Evolutionary conservation across 208 protist species (phyloP).

Genomic region (Trypanosoma lewisi): DNA sequence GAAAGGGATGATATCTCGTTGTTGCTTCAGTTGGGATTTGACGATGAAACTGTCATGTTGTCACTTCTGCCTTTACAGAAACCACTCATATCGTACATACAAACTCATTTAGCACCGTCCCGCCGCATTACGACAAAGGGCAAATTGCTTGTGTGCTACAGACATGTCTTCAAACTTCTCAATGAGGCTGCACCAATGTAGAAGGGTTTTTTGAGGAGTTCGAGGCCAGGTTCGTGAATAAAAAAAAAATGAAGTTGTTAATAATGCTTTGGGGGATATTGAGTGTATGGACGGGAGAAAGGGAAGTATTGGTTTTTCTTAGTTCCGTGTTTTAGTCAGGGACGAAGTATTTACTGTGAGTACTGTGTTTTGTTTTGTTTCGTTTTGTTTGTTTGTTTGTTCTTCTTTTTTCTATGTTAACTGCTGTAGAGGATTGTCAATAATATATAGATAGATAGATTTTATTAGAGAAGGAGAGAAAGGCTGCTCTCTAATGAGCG

Average conservation of each 20-base stretch:
- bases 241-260: neutral
- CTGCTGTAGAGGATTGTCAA: neutral
- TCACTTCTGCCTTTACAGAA: constrained; percentile 32
- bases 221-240: neutral
- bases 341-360: too few relatives aligned
- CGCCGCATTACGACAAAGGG: constrained; percentile 35
- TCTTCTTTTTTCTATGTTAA: constrained; percentile 14
- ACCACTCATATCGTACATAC: constrained; percentile 45
- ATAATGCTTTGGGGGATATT: too few relatives aligned
- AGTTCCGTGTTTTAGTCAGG: too few relatives aligned
- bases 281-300: too few relatives aligned
- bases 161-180: constrained; percentile 64
- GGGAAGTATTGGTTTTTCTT: too few relatives aligned
- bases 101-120: constrained; percentile 32
- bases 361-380: too few relatives aligned
- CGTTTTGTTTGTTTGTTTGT: too few relatives aligned
- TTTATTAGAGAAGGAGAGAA: neutral
- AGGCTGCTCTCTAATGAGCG: constrained; percentile 1
- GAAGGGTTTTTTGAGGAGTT: neutral
- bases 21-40: constrained; percentile 44
- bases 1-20: constrained; percentile 3
- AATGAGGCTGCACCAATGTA: constrained; percentile 51
- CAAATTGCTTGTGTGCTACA: constrained; percentile 50
- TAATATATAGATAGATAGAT: too few relatives aligned
- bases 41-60: constrained; percentile 64